Evolutionary conservation across 2,329 filamentous ascomycete species (phyloP), one percentile per base, ranked within the genome.

Genomic region (Iodosphaeria phyllophila): DNA sequence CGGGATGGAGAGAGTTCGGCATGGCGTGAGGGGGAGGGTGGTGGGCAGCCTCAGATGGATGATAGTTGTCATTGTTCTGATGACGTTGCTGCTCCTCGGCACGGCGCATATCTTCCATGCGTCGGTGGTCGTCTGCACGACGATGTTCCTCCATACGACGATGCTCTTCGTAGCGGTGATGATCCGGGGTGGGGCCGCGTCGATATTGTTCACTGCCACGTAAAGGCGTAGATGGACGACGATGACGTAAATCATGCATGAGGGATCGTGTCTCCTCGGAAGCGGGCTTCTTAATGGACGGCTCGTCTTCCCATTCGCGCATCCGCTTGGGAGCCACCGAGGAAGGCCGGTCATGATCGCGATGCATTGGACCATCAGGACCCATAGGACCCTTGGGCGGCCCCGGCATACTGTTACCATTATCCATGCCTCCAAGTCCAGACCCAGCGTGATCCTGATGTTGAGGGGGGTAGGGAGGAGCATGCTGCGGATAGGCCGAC

Each of bases 241-340:
- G 78, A 42, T 77, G 73, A 31, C 74, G 71, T 43, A 80, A 66
- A 40, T 93, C 83, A 19, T 92, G 83, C 35, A 93, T 60, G 27
- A 82, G 77, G 30, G 79, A 79, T 21, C 86, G 74, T 34, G 66
- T 82, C 47, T 93, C 84, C 5, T 95, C 86, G 19, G 73, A 92
- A 7, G 79, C 74, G 32, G 78, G 71, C 55, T 93, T 93, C 57
- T 93, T 92, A 22, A 62, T 60, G 4, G 71, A 54, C 13, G 68
- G 56, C 18, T 91, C 82, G 18, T 86, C 76, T 36, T 95, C 89
- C 84, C 89, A 93, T 42, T 95, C 89, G 24, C 84, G 74, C 46
- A 73, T 64, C 29, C 89, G 70, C 61, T 98, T 98, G 29, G 75
- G 70, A 4, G 66, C 67, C 8, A 79, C 76, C 18, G 82, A 91